Conservation (phyloP, 2,329 filamentous ascomycete species). For the Tolypocladium tropicale region DNA sequence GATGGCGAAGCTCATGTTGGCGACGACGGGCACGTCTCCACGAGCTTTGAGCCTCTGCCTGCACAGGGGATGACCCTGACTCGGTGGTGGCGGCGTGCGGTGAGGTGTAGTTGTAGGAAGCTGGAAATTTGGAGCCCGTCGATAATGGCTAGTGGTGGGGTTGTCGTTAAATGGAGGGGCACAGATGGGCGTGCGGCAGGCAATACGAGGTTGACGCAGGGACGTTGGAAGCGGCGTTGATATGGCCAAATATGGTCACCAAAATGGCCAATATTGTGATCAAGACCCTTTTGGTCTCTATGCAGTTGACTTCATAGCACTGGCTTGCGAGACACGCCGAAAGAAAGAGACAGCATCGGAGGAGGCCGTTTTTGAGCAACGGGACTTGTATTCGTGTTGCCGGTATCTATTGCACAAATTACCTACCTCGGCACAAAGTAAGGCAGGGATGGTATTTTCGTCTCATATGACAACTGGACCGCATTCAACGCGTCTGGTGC, state of each 20-base stretch:
- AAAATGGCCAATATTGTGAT: not conserved
- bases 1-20: constrained; percentile 57
- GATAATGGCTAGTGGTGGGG: not conserved
- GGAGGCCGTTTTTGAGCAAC: not conserved
- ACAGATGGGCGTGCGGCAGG: not conserved
- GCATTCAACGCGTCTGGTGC: not conserved
- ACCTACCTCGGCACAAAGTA: no score
- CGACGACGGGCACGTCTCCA: not conserved
- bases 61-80: not conserved
- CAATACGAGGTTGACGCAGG: not conserved
- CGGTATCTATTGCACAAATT: not conserved
- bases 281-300: no score
- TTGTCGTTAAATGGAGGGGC: not conserved
- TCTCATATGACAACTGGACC: not conserved
- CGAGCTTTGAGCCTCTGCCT: not conserved
- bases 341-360: not conserved
- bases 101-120: not conserved
- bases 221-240: not conserved
- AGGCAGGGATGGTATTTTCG: not conserved
- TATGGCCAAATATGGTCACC: not conserved
- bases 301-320: not conserved
- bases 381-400: not conserved
- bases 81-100: not conserved
- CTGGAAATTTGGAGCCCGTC: not conserved
- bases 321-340: not conserved